phyloP scores from a whole-genome alignment of 2,329 filamentous ascomycete species.

The Colletotrichum spinosum region DNA sequence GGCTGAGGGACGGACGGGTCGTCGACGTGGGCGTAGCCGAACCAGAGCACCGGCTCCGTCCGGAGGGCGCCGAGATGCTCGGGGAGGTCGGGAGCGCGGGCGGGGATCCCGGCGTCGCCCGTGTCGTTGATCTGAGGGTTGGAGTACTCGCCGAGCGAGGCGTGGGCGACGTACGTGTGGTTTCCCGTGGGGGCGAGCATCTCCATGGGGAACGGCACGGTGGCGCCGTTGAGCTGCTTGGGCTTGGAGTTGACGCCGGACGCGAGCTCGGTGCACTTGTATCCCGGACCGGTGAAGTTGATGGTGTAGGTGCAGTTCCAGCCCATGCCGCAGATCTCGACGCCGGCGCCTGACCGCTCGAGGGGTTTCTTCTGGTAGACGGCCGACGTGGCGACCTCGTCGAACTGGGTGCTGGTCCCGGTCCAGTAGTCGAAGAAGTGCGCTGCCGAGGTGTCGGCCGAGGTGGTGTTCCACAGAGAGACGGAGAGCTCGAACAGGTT shows the following conservation, averaged over 20 bases:
- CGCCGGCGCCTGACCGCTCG: conserved; percentile 41
- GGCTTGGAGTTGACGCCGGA: conserved; percentile 43
- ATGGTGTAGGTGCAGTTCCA: conserved; percentile 51
- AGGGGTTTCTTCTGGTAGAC: conserved; percentile 42
- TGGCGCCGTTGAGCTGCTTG: conserved; percentile 39
- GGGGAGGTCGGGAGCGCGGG: conserved; percentile 39
- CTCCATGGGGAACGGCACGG: conserved; percentile 43
- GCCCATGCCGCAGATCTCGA: conserved; percentile 47
- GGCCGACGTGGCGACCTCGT: conserved; percentile 43
- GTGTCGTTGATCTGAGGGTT: conserved; percentile 40
- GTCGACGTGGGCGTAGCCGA: conserved; percentile 46
- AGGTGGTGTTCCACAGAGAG: conserved; percentile 48
- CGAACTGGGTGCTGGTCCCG: conserved; percentile 41
- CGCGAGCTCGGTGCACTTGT: conserved; percentile 48
- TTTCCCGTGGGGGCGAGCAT: conserved; percentile 45
- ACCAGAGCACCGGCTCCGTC: conserved; percentile 50
- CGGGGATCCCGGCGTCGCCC: conserved; percentile 43
- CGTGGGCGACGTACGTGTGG: conserved; percentile 46
- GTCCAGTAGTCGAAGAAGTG: conserved; percentile 50
- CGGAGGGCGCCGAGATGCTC: conserved; percentile 47
- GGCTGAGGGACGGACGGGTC: conserved; percentile 40
- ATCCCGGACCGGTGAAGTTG: conserved; percentile 49
- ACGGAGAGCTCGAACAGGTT: conserved; percentile 44
- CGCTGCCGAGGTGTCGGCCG: conserved; percentile 31
- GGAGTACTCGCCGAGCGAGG: conserved; percentile 45